Evolutionary conservation across 2,329 filamentous ascomycete species (phyloP), one percentile per base, ranked within the genome.

Genomic region (Fusarium sp.): DNA sequence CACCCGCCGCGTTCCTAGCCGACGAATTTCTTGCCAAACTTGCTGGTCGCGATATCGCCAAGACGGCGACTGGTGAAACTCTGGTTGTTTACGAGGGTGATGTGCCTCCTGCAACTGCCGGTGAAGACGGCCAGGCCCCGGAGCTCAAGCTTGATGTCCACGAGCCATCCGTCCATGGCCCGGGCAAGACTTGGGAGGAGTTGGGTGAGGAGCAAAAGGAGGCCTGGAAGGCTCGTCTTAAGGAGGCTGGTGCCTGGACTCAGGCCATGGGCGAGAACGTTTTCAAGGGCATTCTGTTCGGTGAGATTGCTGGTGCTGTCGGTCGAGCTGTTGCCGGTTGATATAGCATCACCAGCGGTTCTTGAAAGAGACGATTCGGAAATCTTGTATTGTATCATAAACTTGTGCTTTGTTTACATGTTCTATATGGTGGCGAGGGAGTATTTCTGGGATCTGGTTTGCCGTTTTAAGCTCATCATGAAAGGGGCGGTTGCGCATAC

Each of bases 251-350:
- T 1, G 89, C 94, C 71, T 97, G 93, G 94, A 88, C 89, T n/a
- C 90, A 91, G 78, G 86, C 89, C 41, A 93, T 95, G 85, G 93
- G 93, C 5, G 93, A 95, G 83, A 86, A 85, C 14, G 88, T 96
- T 35, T 87, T 97, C 74, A 90, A 91, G 81, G 92, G 93, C 5
- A 88, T 97, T 36, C 83, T 97, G 70, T 97, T 97, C 81, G 89
- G 90, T 25, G 88, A 94, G 81, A 85, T 93, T 71, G 92, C 88
- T 3, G 91, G 88, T 4, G 83, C 86, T 56, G 88, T 93, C 20
- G 88, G 89, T 9, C 83, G 82, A 35, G 84, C 86, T 50, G 83
- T 88, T 57, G 84, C 79, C 39, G 84, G 76, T 60, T 86, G 76
- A 54, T 36, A 20, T 33, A 18, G 33, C 14, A 33, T 31, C 20